A percentile compares a stretch with the other conserved stretches of the same genome.
These are phyloP conservation scores for Salix purpurea DNA, from an alignment of 345 rosid genomes.

Conservation along the genomic window DNA sequence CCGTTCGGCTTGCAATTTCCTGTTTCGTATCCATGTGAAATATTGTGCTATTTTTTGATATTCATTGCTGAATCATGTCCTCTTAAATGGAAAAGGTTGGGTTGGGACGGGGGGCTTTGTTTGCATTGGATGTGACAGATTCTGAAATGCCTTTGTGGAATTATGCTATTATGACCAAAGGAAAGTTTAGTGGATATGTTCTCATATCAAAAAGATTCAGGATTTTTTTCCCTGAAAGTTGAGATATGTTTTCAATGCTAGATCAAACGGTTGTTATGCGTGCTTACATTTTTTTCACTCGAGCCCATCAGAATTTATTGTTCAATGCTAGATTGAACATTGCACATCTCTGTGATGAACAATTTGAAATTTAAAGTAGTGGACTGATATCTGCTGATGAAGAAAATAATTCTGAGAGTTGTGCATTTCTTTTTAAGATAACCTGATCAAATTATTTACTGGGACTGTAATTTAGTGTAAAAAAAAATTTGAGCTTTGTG, in stretches of 20 bases:
- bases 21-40: no score
- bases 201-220: no score
- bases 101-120: no score
- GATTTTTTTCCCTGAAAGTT: no score
- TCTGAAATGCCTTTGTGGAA: no score
- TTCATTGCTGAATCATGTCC: no score
- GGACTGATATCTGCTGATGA: slow-evolving; percentile 3
- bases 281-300: not conserved
- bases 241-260: not conserved
- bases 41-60: no score
- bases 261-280: not conserved
- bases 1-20: no score
- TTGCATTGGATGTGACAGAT: no score
- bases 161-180: no score
- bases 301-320: not conserved
- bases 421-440: not conserved
- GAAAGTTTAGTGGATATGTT: no score
- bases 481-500: not conserved
- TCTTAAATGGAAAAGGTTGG: no score
- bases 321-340: not conserved
- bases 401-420: not conserved
- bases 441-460: not conserved
- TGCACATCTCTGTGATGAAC: slow-evolving; percentile 5
- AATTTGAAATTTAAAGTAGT: not conserved
- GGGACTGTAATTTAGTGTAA: not conserved